Evolutionary conservation across 164 flowering plant species (phyloP).

Genomic region (Chloranthus sessilifolius): DNA sequence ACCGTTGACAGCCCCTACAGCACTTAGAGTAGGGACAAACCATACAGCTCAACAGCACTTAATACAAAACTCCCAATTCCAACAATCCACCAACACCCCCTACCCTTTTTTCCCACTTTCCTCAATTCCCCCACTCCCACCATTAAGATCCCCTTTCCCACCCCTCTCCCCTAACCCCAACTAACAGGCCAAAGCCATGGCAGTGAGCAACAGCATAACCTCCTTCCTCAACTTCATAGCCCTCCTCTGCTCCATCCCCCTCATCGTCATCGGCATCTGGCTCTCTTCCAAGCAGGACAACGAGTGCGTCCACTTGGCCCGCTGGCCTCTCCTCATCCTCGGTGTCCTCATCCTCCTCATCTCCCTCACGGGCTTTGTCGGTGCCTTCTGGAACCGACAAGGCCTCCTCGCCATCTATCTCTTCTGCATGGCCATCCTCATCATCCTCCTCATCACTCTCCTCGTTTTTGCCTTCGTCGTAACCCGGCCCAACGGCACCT

Average conservation of each 20-base stretch:
- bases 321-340: slow-evolving; percentile 72
- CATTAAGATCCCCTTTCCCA: no score
- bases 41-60: no score
- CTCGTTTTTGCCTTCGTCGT: slow-evolving; percentile 75
- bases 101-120: no score
- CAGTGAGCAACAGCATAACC: slow-evolving; percentile 68
- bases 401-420: slow-evolving; percentile 66
- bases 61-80: no score
- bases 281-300: slow-evolving; percentile 77
- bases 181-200: no score
- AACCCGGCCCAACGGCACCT: slow-evolving; percentile 56
- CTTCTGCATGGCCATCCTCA: slow-evolving; percentile 68
- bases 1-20: no score
- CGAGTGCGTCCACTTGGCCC: slow-evolving; percentile 63
- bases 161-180: no score
- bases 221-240: slow-evolving; percentile 76
- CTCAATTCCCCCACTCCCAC: no score
- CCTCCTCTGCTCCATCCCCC: slow-evolving; percentile 68
- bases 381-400: slow-evolving; percentile 71
- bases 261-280: slow-evolving; percentile 81
- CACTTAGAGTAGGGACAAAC: no score
- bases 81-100: no score
- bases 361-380: slow-evolving; percentile 75
- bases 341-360: slow-evolving; percentile 72
- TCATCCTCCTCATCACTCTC: slow-evolving; percentile 47